Evolutionary conservation across 2,329 filamentous ascomycete genomes (phyloP), one percentile per base, ranked within the genome.

Genomic region (Chrysosporium queenslandicum): DNA sequence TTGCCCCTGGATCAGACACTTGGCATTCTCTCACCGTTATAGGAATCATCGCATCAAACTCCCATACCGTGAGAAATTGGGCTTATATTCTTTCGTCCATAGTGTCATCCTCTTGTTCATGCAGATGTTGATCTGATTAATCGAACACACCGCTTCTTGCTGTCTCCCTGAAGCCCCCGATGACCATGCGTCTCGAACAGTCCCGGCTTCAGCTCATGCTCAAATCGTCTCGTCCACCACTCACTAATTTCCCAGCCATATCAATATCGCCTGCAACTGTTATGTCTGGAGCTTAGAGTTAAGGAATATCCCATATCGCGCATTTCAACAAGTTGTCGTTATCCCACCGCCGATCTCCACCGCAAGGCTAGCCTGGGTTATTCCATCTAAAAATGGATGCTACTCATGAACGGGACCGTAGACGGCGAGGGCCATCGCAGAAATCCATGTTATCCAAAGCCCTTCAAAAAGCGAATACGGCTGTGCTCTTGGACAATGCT

Each of bases 361-460:
- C 18, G 12, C 40, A 45, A 14, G 7, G 14, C 23, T 14, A 4
- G 5, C 20, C 25, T 18, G 36, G 40, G 3, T 27, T 12, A 40
- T 27, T 23, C n/a, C 30, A 20, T 41, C 27, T 25, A 9, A 12
- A 42, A 16, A 53, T 53, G 50, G 42, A 46, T 8, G 42, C 41
- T 14, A 27, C 46, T 27, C 50, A 45, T 8, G 50, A 53, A 21
- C 49, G 40, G 11, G 49, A 51, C 12, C 25, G 40, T 4, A 45
- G 49, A 40, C 46, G 52, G 27, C 68, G 70, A 56, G 69, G 68
- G n/a, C 80, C 80, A 12, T 88, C 86, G 1, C 86, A 97, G 66
- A 97, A 96, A 73, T 86, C 84, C 9, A 97, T 97, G 90, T 77
- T 98, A 32, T 95, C 91, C n/a, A 87, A 86, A 61, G 92, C 92